Evolutionary conservation across 83 land plant species (phyloP).

Genomic region (Diphasiastrum complanatum): DNA sequence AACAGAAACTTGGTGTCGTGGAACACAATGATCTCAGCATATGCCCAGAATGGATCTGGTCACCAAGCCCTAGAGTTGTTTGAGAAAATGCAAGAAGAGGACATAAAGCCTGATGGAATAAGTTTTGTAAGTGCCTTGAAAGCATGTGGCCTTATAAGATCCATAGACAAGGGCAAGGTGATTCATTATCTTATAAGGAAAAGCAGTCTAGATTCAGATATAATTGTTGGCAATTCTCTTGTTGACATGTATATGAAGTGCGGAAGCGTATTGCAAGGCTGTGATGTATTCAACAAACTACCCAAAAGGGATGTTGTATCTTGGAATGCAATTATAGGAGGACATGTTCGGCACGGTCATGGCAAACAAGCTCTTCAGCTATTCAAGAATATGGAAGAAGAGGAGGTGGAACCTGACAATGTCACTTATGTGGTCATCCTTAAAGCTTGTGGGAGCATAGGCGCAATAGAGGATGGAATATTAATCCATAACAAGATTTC

Average conservation of each 20-base stretch:
- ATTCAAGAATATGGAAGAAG: not conserved
- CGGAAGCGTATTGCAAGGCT: not conserved
- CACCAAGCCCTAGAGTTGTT: not conserved
- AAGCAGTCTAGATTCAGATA: not conserved
- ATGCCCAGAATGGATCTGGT: conserved; percentile 4
- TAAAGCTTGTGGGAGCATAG: no score
- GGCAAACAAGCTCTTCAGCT: not conserved
- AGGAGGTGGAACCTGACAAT: not conserved
- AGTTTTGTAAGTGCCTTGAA: conserved; percentile 5
- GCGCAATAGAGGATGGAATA: no score
- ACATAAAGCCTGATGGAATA: not conserved
- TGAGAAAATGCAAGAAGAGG: not conserved
- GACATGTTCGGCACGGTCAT: not conserved
- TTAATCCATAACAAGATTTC: no score
- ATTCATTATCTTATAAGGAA: conserved; percentile 1
- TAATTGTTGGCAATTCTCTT: not conserved
- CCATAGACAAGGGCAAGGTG: not conserved
- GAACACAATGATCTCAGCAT: conserved; percentile 14
- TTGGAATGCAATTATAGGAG: not conserved
- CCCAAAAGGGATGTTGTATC: not conserved
- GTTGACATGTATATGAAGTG: not conserved
- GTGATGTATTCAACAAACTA: not conserved
- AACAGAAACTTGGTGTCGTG: conserved; percentile 1
- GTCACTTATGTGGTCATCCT: no score
- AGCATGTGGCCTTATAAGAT: not conserved